These are phyloP conservation scores for Barnettozyma wickerhamii DNA, from an alignment of 805 yeast species.

Conservation along the genomic window DNA sequence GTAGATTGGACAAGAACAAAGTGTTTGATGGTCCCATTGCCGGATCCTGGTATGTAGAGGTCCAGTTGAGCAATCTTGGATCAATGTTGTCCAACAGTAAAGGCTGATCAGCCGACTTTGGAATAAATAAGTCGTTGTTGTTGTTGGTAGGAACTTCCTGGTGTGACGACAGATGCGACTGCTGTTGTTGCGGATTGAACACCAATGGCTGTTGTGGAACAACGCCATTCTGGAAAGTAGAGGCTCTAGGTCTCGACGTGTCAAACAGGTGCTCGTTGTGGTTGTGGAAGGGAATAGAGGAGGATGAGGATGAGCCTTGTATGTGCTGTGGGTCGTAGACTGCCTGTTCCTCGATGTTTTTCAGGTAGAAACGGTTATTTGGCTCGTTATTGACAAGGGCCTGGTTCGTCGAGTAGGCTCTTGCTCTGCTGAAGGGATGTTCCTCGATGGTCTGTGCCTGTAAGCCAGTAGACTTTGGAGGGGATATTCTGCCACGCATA, in stretches of 20 bases:
- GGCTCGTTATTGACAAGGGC: constrained; percentile 20
- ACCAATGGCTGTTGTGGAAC: no score
- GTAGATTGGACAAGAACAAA: constrained; percentile 76
- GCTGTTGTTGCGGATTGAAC: constrained; percentile 9
- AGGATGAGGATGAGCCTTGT: no score
- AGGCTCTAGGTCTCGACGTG: constrained; percentile 36
- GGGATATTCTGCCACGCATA: constrained; percentile 18
- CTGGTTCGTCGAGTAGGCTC: constrained; percentile 26
- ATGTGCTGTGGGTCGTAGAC: constrained; percentile 6
- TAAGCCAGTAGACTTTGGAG: constrained; percentile 13
- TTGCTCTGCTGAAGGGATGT: constrained; percentile 15
- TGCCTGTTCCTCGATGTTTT: constrained; percentile 13
- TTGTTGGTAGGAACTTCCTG: not conserved
- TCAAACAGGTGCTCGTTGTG: constrained; percentile 7
- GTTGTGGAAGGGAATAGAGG: constrained; percentile 12
- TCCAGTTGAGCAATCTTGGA: constrained; percentile 52
- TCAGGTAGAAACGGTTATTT: constrained; percentile 13
- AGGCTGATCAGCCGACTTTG: constrained; percentile 21
- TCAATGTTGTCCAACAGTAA: constrained; percentile 54
- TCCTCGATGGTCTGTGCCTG: constrained; percentile 17
- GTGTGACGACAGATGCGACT: constrained; percentile 1
- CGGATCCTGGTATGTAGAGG: constrained; percentile 69
- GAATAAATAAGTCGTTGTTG: constrained; percentile 6
- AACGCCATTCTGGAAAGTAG: constrained; percentile 31
- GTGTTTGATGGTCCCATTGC: constrained; percentile 73